Percentiles rank a stretch among this genome's conserved stretches.
Evolutionary conservation across 306 rosid genomes (phyloP).

Genomic region (Lathyrus oleraceus): DNA sequence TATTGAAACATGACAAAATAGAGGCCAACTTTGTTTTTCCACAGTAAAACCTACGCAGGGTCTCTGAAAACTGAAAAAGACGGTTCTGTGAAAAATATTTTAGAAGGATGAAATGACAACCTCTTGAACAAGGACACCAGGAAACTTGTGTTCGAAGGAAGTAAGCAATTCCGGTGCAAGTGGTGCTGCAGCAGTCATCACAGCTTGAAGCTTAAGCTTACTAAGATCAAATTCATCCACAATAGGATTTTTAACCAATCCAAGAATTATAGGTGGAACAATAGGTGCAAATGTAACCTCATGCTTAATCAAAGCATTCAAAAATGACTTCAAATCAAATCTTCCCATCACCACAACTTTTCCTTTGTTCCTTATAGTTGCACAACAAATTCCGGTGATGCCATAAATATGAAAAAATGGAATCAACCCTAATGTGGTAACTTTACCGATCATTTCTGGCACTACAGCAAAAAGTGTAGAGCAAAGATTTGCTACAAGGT

Average conservation of each 20-base stretch:
- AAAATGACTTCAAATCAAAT: constrained; percentile 65
- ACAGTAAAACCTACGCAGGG: too few species aligned
- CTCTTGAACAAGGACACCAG: constrained; percentile 78
- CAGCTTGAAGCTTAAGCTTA: constrained; percentile 76
- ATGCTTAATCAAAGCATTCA: constrained; percentile 68
- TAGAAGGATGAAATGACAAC: constrained; percentile 30
- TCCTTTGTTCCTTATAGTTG: constrained; percentile 78
- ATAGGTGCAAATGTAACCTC: constrained; percentile 87
- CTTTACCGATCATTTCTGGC: constrained; percentile 64
- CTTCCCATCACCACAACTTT: constrained; percentile 91
- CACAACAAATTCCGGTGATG: constrained; percentile 90
- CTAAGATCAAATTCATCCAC: constrained; percentile 81
- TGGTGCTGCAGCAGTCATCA: constrained; percentile 93
- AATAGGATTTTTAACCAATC: constrained; percentile 73
- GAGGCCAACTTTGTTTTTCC: too few species aligned
- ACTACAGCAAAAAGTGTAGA: constrained; percentile 68
- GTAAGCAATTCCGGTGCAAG: constrained; percentile 81
- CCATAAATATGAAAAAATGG: constrained; percentile 95
- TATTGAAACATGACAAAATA: too few species aligned
- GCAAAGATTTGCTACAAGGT: constrained; percentile 81
- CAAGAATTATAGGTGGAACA: constrained; percentile 88
- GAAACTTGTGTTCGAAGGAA: constrained; percentile 77
- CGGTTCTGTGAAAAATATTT: neutral
- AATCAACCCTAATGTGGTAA: constrained; percentile 74
- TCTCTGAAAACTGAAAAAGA: too few species aligned